phyloP scores from a whole-genome alignment of 1,139 yeast genomes.

The Yamadazyma sp. region DNA sequence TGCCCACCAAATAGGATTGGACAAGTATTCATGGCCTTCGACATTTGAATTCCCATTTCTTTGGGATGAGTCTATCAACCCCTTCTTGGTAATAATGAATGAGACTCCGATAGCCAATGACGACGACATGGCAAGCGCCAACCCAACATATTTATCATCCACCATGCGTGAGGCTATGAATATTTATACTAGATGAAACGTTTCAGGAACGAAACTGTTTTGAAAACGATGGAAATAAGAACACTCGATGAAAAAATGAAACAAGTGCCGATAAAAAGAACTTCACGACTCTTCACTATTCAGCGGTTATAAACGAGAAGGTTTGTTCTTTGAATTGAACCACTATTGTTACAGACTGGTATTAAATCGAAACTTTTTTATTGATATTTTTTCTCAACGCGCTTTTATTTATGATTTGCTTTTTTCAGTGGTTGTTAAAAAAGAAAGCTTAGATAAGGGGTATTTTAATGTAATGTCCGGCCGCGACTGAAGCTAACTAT shows the following conservation, averaged over 20 bases:
- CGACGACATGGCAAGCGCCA: constrained; percentile 83
- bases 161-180: constrained; percentile 24
- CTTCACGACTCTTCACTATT: too few relatives aligned
- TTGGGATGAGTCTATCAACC: constrained; percentile 70
- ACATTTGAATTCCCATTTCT: constrained; percentile 62
- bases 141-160: constrained; percentile 87
- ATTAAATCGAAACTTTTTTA: constrained; percentile 1
- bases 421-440: background rate
- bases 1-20: constrained; percentile 93
- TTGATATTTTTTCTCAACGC: constrained; percentile 2
- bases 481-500: too few relatives aligned
- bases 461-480: too few relatives aligned
- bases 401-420: background rate
- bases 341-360: background rate
- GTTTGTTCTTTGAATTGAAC: background rate
- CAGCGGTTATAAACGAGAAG: too few relatives aligned
- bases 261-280: too few relatives aligned
- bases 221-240: constrained; percentile 1
- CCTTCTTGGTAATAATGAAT: constrained; percentile 86
- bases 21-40: constrained; percentile 72
- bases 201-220: background rate
- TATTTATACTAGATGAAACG: background rate
- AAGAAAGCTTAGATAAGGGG: too few relatives aligned
- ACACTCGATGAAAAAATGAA: too few relatives aligned
- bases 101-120: constrained; percentile 90